phyloP scores from a whole-genome alignment of 208 protist genomes.

The Crithidia fasciculata region DNA sequence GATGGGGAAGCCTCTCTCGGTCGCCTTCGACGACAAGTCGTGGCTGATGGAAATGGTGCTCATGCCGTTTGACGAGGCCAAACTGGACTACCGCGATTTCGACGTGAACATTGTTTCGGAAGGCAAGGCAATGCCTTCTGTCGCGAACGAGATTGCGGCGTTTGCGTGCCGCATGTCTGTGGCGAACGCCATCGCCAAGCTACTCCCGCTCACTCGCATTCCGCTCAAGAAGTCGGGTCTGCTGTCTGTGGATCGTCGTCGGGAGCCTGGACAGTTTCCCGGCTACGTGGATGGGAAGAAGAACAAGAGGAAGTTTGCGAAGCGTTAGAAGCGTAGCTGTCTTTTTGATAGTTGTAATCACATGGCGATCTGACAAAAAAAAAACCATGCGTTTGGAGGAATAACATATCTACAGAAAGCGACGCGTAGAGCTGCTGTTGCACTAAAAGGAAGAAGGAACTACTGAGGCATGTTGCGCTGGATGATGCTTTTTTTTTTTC shows the following conservation, averaged over 20 bases:
- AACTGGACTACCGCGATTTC: slow-evolving; percentile 85
- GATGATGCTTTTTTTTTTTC: slow-evolving; percentile 24
- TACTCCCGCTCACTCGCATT: slow-evolving; percentile 85
- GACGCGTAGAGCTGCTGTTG: no score
- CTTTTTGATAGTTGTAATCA: slow-evolving; percentile 12
- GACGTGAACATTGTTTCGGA: slow-evolving; percentile 86
- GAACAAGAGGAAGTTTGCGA: slow-evolving; percentile 84
- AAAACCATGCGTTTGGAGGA: neutral
- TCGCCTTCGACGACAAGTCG: slow-evolving; percentile 83
- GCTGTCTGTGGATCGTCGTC: slow-evolving; percentile 81
- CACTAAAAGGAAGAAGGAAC: no score
- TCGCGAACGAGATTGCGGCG: slow-evolving; percentile 85
- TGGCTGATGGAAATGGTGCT: slow-evolving; percentile 92
- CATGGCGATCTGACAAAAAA: neutral
- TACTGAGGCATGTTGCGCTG: slow-evolving; percentile 6
- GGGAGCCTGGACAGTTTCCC: slow-evolving; percentile 84
- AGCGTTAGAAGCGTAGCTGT: slow-evolving; percentile 65
- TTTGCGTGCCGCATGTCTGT: slow-evolving; percentile 87
- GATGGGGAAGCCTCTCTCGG: slow-evolving; percentile 78
- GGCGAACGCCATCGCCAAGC: slow-evolving; percentile 84
- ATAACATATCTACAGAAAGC: no score
- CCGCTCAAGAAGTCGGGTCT: slow-evolving; percentile 89
- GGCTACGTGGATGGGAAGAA: slow-evolving; percentile 88
- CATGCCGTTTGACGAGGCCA: slow-evolving; percentile 90
- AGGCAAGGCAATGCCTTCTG: slow-evolving; percentile 82